Conservation (phyloP, 2,329 filamentous ascomycete genomes). For the Beauveria sp. region DNA sequence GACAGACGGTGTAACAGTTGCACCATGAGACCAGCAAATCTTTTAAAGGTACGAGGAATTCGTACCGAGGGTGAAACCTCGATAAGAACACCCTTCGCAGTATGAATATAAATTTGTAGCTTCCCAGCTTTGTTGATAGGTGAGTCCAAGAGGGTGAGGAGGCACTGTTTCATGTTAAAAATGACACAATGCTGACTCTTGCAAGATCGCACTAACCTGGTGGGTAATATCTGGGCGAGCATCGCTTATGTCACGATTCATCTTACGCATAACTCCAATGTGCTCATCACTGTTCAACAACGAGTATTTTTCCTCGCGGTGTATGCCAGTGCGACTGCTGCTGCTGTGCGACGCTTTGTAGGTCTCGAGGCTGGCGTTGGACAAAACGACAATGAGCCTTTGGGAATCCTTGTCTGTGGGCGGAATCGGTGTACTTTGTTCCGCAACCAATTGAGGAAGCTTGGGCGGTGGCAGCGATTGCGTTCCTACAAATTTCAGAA, state of each 20-base stretch:
- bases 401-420: conserved; percentile 83
- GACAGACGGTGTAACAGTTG: conserved; percentile 92
- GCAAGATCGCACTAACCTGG: conserved; percentile 57
- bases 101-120: conserved; percentile 98
- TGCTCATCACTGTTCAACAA: conserved; percentile 98
- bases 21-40: conserved; percentile 97
- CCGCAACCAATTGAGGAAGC: conserved; percentile 85
- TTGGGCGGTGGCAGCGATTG: conserved; percentile 90
- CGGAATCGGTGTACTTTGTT: conserved; percentile 81
- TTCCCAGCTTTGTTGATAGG: conserved; percentile 97
- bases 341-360: conserved; percentile 83
- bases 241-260: conserved; percentile 98
- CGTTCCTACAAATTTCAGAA: conserved; percentile 52
- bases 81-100: conserved; percentile 92
- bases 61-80: conserved; percentile 97
- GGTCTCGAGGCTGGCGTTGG: conserved; percentile 94
- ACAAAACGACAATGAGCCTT: conserved; percentile 89
- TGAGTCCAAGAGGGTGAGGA: conserved; percentile 93
- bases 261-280: conserved; percentile 98
- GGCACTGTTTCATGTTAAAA: conserved; percentile 54
- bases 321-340: conserved; percentile 52
- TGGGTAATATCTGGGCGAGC: conserved; percentile 96
- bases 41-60: conserved; percentile 97
- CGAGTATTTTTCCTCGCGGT: conserved; percentile 90
- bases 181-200: background rate